phyloP scores from a whole-genome alignment of 2,329 filamentous ascomycete species.

The Hypoxylon sp. region DNA sequence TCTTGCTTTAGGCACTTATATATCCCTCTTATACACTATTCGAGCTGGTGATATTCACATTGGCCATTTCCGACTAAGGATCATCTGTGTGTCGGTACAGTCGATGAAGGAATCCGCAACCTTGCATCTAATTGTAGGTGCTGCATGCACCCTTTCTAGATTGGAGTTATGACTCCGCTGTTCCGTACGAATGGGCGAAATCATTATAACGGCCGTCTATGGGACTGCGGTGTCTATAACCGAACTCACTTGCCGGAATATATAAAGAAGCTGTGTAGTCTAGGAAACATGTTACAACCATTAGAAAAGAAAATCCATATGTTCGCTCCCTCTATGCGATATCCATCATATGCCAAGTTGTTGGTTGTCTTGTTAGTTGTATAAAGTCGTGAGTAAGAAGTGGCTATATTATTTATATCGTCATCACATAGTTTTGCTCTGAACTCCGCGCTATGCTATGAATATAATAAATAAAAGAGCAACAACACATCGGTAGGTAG shows the following conservation, averaged over 20 bases:
- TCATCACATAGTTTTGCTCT: constrained; percentile 23
- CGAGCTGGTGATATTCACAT: background rate
- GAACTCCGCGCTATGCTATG: constrained; percentile 44
- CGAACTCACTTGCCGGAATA: background rate
- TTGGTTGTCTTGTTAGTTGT: background rate
- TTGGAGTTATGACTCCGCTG: background rate
- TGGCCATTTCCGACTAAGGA: background rate
- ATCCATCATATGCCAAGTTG: background rate
- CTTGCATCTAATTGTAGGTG: background rate
- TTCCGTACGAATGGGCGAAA: no score
- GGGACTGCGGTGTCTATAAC: background rate
- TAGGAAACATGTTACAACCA: background rate
- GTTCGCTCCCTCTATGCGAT: background rate
- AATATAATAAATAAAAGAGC: constrained; percentile 10
- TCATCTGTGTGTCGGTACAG: background rate
- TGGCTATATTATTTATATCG: constrained; percentile 18
- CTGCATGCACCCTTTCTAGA: background rate
- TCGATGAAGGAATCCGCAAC: background rate
- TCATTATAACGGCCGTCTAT: background rate
- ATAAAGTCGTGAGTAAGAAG: background rate
- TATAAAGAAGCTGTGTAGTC: background rate
- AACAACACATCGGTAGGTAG: constrained; percentile 19
- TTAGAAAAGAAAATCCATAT: constrained; percentile 4
- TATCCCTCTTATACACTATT: background rate
- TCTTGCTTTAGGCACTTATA: background rate